Evolutionary conservation across 331 rosid species (phyloP).

Genomic region (Cucumis variabilis): DNA sequence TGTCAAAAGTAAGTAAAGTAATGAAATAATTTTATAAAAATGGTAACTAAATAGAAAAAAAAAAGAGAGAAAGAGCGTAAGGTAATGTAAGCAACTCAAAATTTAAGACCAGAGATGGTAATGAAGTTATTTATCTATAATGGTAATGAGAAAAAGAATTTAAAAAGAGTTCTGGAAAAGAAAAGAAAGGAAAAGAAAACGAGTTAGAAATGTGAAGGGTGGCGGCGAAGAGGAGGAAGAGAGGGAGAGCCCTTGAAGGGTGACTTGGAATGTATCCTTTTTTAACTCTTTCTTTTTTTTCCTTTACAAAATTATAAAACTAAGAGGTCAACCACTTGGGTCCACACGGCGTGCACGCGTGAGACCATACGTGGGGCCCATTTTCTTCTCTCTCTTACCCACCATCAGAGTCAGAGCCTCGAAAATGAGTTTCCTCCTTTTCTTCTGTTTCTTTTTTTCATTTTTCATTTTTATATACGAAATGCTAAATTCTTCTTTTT

Average conservation of each 20-base stretch:
- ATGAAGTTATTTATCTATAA: too few species aligned
- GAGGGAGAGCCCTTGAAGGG: background rate
- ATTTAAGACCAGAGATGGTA: too few species aligned
- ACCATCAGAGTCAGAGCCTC: constrained; percentile 81
- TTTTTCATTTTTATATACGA: background rate
- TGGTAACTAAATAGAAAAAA: too few species aligned
- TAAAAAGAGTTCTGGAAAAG: background rate
- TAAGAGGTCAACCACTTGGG: constrained; percentile 25
- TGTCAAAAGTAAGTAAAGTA: too few species aligned
- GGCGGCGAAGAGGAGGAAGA: background rate
- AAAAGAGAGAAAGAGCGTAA: too few species aligned
- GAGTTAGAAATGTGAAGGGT: background rate
- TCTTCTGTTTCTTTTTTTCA: background rate
- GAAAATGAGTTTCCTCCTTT: constrained; percentile 43
- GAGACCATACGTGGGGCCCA: constrained; percentile 60
- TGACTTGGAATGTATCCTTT: background rate
- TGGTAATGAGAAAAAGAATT: background rate
- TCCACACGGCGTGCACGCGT: constrained; percentile 91
- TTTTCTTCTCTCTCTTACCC: constrained; percentile 9
- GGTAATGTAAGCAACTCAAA: too few species aligned
- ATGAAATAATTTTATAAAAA: too few species aligned
- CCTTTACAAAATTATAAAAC: background rate
- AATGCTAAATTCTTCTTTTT: constrained; percentile 42
- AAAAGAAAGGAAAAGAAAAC: too few species aligned
- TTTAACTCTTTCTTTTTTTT: background rate